Evolutionary conservation across 106 monocot species (phyloP).

Genomic region (Narthecium ossifragum): DNA sequence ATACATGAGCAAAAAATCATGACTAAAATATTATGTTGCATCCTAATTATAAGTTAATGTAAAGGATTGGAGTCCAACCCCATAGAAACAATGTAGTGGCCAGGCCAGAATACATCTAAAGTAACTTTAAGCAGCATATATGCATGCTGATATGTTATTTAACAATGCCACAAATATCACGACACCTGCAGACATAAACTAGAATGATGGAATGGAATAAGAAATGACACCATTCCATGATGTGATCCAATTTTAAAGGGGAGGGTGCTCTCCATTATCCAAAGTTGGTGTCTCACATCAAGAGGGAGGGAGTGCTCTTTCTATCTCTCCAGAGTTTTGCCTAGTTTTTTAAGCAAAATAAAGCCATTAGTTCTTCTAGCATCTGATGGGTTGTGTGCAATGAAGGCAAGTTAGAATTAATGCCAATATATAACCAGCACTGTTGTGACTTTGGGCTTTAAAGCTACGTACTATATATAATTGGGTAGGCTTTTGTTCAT

Average conservation of each 20-base stretch:
- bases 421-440: background rate
- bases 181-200: too few relatives aligned
- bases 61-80: background rate
- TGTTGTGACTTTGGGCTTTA: too few relatives aligned
- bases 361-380: background rate
- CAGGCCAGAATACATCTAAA: too few relatives aligned
- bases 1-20: too few relatives aligned
- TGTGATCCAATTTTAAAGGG: background rate
- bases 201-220: background rate
- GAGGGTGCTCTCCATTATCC: background rate
- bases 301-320: too few relatives aligned
- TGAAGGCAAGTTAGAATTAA: too few relatives aligned
- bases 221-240: background rate
- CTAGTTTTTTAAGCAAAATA: background rate
- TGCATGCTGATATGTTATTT: background rate
- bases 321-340: background rate
- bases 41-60: background rate
- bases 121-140: too few relatives aligned
- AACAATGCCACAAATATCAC: background rate
- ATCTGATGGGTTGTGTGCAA: background rate
- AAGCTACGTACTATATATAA: too few relatives aligned
- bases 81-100: background rate
- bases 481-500: too few relatives aligned
- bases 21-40: background rate
- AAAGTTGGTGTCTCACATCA: background rate